Evolutionary conservation across 257 asterid genomes (phyloP), one percentile per base, ranked within the genome.

Genomic region (Gardenia jasminoides): DNA sequence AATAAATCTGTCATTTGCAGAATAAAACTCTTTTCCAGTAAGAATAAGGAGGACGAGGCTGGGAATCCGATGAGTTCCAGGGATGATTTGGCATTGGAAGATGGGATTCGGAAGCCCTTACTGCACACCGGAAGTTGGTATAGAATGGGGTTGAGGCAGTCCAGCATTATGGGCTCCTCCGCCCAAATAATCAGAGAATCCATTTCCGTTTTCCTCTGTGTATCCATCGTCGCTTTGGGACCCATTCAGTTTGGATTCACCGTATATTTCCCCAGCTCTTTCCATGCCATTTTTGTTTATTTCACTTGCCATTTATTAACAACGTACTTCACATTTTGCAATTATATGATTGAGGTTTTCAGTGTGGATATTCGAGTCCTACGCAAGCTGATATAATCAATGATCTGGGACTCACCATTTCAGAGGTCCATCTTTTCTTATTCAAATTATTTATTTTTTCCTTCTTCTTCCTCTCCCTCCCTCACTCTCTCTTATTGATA

Each of bases 71-170:
- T 86, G 89, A 80, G 83, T 78, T 43, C 36, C 84, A 74, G 86
- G 62, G 89, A 86, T 1, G 85, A 83, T 66, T 74, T 80, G 4
- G 71, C 74, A 75, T 77, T 75, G 61, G 98, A 94, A 47, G 98
- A 94, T 86, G 98, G 93, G 87, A 82, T 88, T 67, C 91, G 94
- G 26, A 92, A 86, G 97, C 98, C 98, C 70, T 82, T 94, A 56
- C 70, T 94, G 79, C 96, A 92, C 79, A 94, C 97, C 0, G 97
- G 97, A 31, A 94, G 98, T 83, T 94, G 98, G 98, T 94, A 94
- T 79, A 88, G 94, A 17, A 83, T 90, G 91, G 87, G 91, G 17
- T 85, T 92, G 50, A 86, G 94, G 39, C 91, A 85, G 73, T 86
- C 92, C 82, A 90, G 97, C 86, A 84, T 84, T 30, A 78, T 91